These are phyloP conservation scores for Saccharum officinarum DNA, from an alignment of 176 grass and related monocot species.

Conservation along the genomic window DNA sequence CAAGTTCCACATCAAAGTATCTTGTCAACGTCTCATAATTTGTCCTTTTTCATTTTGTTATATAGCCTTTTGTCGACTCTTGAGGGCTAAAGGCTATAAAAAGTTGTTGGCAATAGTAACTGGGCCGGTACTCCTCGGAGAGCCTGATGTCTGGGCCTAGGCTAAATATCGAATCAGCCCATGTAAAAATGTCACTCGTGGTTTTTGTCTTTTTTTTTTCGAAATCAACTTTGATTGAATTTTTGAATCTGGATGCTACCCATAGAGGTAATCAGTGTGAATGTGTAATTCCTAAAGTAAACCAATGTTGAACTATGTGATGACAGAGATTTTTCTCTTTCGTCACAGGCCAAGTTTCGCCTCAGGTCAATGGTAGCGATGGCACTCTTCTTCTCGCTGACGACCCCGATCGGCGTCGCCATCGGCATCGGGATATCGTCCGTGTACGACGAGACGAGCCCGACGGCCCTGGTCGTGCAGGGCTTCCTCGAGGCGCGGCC, in stretches of 20 bases:
- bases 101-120: too few relatives aligned
- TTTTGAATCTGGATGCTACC: not conserved
- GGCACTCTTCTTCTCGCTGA: slow-evolving; percentile 67
- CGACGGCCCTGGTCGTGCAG: slow-evolving; percentile 57
- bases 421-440: slow-evolving; percentile 69
- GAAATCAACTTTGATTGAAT: not conserved
- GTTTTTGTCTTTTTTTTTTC: not conserved
- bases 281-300: too few relatives aligned
- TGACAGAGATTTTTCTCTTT: not conserved
- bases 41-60: too few relatives aligned
- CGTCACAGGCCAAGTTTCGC: slow-evolving; percentile 50
- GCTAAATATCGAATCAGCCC: not conserved
- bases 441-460: slow-evolving; percentile 66
- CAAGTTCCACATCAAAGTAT: too few relatives aligned
- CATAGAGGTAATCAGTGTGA: too few relatives aligned
- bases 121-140: not conserved
- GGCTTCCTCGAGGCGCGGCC: slow-evolving; percentile 6
- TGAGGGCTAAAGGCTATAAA: not conserved
- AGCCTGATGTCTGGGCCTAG: not conserved
- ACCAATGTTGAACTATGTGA: too few relatives aligned
- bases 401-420: slow-evolving; percentile 56
- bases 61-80: not conserved
- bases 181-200: not conserved
- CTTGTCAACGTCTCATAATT: too few relatives aligned
- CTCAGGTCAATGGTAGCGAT: slow-evolving; percentile 40